phyloP scores from a whole-genome alignment of 2,329 filamentous ascomycete genomes.

The Arachnopeziza araneosa region DNA sequence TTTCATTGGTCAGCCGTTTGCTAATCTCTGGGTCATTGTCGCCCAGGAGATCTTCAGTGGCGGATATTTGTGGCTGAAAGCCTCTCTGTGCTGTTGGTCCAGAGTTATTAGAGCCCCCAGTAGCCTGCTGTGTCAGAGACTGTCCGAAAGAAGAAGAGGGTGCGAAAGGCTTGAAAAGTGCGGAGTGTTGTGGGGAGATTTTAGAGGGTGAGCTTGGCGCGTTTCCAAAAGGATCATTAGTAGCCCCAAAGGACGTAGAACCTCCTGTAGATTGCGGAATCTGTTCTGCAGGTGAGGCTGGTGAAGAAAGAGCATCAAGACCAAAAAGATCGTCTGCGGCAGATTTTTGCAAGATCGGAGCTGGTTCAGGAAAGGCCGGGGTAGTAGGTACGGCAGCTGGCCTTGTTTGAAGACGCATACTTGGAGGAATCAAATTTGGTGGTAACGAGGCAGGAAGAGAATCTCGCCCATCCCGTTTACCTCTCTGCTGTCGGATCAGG shows the following conservation, averaged over 20 bases:
- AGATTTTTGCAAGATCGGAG: constrained; percentile 57
- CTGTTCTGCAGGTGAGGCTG: constrained; percentile 43
- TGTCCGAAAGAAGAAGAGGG: constrained; percentile 91
- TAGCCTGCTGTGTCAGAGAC: constrained; percentile 69
- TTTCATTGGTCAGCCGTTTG: constrained; percentile 83
- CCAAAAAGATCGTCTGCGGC: constrained; percentile 93
- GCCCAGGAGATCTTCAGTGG: constrained; percentile 79
- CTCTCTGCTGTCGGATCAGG: constrained; percentile 84
- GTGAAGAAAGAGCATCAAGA: constrained; percentile 63
- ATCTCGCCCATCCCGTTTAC: constrained; percentile 54
- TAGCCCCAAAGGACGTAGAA: constrained; percentile 50
- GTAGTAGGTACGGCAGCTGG: constrained; percentile 39
- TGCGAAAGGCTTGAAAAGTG: constrained; percentile 77
- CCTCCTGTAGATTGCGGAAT: constrained; percentile 69
- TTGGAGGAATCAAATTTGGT: constrained; percentile 76
- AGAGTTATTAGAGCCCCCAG: constrained; percentile 49
- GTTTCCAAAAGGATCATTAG: constrained; percentile 8
- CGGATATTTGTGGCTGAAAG: constrained; percentile 39
- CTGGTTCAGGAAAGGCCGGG: constrained; percentile 37
- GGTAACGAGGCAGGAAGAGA: constrained; percentile 73
- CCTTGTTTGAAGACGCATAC: constrained; percentile 62
- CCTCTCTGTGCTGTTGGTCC: constrained; percentile 28
- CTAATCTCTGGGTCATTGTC: constrained; percentile 85
- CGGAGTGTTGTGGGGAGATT: constrained; percentile 25
- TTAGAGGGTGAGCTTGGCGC: constrained; percentile 26